Base-by-base conservation (phyloP, 2,329 filamentous ascomycete species). In the Paradendryphiella salina region DNA sequence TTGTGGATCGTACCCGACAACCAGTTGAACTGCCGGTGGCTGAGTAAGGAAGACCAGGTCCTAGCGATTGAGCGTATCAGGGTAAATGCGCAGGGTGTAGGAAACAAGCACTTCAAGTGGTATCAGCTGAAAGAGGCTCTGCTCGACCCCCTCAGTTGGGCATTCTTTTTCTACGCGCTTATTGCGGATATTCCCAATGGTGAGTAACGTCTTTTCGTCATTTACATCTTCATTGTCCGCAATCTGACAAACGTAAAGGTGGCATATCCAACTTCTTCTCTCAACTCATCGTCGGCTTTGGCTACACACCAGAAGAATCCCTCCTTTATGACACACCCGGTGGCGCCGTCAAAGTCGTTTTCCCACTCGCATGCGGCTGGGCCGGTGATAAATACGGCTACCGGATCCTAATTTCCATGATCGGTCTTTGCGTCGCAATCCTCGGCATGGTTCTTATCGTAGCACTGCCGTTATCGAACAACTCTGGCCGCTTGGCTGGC, bases 81-180 rank as follows among this genome's bases (percentile, higher is more conserved):
- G 0, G 79, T 84, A 17, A 93, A 93, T 61, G 84, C 90, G 66
- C 89, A 89, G 52, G 89, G 89, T 0, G 85, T 88, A 13, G 86
- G 85, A 1, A 87, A 84, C 54, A 84, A 85, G 57, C 80, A 87
- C 54, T 88, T 86, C 72, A 87, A 87, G 56, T 77, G 80, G 74
- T 79, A 81, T 17, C 89, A 94, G 56, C 75, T 87, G 1, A 76
- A 80, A 13, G 82, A 85, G 58, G 81, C 82, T 0, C 61, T 85
- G 5, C 50, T 75, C 3, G 83, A 85, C 56, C 82, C 82, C 0
- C 72, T 84, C 69, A 80, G 80, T 1, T 85, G 83, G 83, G 80
- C 80, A 0, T 83, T 85, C 64, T 78, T 81, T 44, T 79, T 83
- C 56, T 84, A 79, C 61, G 80, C 82, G 0, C 60, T 85, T 5